phyloP scores from a whole-genome alignment of 441 rosid genomes.

The Eutrema salsugineum region DNA sequence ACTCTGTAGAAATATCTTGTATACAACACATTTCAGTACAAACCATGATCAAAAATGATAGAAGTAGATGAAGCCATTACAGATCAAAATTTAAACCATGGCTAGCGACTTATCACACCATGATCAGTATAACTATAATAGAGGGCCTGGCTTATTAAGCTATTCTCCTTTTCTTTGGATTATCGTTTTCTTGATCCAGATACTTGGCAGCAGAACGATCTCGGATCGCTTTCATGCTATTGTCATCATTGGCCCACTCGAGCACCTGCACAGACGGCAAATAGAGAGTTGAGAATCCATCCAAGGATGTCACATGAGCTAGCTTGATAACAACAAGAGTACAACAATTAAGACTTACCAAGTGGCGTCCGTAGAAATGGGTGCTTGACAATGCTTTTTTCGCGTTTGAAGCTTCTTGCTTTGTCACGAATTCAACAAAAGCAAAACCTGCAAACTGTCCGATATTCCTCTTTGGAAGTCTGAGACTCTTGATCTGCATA shows the following conservation, averaged over 20 bases:
- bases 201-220: slow-evolving; percentile 81
- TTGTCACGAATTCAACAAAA: slow-evolving; percentile 79
- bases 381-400: slow-evolving; percentile 66
- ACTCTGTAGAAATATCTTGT: no score
- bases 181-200: slow-evolving; percentile 43
- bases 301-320: neutral
- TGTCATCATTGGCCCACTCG: slow-evolving; percentile 91
- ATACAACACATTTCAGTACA: no score
- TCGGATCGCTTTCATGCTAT: slow-evolving; percentile 69
- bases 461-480: slow-evolving; percentile 82
- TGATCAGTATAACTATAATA: neutral
- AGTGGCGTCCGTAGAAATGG: slow-evolving; percentile 89
- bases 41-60: no score
- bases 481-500: slow-evolving; percentile 74
- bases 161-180: slow-evolving; percentile 61
- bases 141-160: slow-evolving; percentile 34
- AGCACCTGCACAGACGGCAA: slow-evolving; percentile 46
- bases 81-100: slow-evolving; percentile 31
- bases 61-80: neutral
- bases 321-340: neutral
- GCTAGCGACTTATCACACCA: neutral
- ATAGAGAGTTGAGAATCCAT: neutral
- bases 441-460: slow-evolving; percentile 65
- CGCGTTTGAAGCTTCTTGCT: slow-evolving; percentile 91
- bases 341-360: slow-evolving; percentile 45